Conservation (phyloP, 768 basidiomycete genomes). For the Naganishia vaughanmartiniae region DNA sequence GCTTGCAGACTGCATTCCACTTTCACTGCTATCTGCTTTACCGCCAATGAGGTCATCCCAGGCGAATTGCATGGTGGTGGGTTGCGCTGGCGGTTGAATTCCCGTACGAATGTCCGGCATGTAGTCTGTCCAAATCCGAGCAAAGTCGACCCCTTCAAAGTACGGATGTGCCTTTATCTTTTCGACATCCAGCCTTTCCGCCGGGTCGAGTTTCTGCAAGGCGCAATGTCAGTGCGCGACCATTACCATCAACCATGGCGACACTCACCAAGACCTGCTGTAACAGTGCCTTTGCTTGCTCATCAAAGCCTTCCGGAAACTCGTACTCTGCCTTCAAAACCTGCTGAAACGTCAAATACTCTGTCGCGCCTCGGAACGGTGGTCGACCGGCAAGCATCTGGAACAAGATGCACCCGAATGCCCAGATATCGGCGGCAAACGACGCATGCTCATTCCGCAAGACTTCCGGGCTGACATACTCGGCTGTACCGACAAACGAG, state of each 20-base stretch:
- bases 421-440: constrained; percentile 88
- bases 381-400: constrained; percentile 89
- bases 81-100: constrained; percentile 21
- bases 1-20: constrained; percentile 20
- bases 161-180: constrained; percentile 48
- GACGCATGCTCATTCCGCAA: constrained; percentile 68
- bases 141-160: constrained; percentile 44
- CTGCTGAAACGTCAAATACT: constrained; percentile 92
- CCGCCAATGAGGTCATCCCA: constrained; percentile 19
- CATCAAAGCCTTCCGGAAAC: constrained; percentile 81
- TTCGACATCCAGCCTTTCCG: constrained; percentile 38
- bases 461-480: constrained; percentile 85
- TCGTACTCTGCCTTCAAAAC: constrained; percentile 82
- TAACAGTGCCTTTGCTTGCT: constrained; percentile 75
- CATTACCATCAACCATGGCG: neutral
- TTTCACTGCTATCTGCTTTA: neutral
- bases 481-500: constrained; percentile 84
- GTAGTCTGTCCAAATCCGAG: constrained; percentile 42
- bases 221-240: neutral
- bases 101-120: constrained; percentile 41
- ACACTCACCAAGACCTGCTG: constrained; percentile 67
- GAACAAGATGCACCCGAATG: constrained; percentile 87
- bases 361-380: constrained; percentile 81
- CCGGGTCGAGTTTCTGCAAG: constrained; percentile 45
- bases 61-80: constrained; percentile 2